phyloP scores from a whole-genome alignment of 129 eudicot species.

The Lactuca sativa region DNA sequence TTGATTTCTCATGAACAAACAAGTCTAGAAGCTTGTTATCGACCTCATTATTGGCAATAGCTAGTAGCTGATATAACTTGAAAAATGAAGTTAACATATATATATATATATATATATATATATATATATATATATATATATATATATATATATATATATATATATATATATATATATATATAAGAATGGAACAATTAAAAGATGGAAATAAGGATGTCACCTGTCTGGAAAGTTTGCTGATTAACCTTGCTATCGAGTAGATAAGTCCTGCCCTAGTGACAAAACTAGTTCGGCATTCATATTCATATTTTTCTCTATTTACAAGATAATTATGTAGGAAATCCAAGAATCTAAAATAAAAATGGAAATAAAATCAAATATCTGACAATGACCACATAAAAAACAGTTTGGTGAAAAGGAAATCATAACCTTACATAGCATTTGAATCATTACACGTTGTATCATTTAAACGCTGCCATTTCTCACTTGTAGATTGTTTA shows the following conservation, averaged over 20 bases:
- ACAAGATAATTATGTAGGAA: conserved; percentile 51
- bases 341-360: conserved; percentile 51
- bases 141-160: no score
- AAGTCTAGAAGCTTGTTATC: conserved; percentile 68
- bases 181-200: neutral
- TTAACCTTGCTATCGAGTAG: conserved; percentile 74
- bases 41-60: conserved; percentile 50
- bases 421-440: conserved; percentile 37
- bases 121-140: no score
- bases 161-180: no score
- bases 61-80: conserved; percentile 47
- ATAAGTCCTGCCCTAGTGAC: conserved; percentile 59
- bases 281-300: conserved; percentile 66
- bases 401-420: neutral
- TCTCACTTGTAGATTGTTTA: conserved; percentile 51
- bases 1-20: conserved; percentile 52
- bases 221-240: conserved; percentile 65
- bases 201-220: conserved; percentile 24
- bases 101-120: no score
- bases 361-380: conserved; percentile 9
- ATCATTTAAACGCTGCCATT: conserved; percentile 54
- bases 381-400: neutral
- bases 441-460: conserved; percentile 45
- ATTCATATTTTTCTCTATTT: conserved; percentile 59
- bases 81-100: neutral